A percentile compares a stretch with the other conserved stretches of the same genome.
phyloP scores from a whole-genome alignment of 192 early-diverging fungal genomes.

The Umbelopsis vinacea region DNA sequence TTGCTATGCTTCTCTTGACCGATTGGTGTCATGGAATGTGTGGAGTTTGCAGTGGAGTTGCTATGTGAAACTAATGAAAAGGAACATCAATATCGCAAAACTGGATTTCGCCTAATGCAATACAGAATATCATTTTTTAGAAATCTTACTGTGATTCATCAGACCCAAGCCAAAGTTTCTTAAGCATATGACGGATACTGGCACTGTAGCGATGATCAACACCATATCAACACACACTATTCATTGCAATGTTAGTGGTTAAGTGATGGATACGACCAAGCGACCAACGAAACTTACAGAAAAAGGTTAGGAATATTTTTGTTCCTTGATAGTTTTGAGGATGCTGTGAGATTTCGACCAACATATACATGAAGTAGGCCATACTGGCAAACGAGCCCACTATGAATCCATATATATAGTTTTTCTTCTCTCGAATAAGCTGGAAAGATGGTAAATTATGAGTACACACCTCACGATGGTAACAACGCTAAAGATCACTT shows the following conservation, averaged over 20 bases:
- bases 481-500: conserved; percentile 32
- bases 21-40: conserved; percentile 36
- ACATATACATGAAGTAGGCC: conserved; percentile 69
- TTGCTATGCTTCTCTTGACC: conserved; percentile 36
- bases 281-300: conserved; percentile 51
- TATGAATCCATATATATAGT: conserved; percentile 64
- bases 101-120: too few species aligned
- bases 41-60: conserved; percentile 30
- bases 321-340: conserved; percentile 49
- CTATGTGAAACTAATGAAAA: conserved; percentile 37
- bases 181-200: conserved; percentile 59
- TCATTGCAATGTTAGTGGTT: background rate
- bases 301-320: conserved; percentile 56
- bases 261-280: background rate
- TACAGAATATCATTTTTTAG: too few species aligned
- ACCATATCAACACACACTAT: conserved; percentile 53
- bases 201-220: conserved; percentile 54
- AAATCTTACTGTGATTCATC: conserved; percentile 65
- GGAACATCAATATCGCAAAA: background rate
- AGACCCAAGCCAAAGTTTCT: conserved; percentile 75
- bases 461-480: too few species aligned
- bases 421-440: conserved; percentile 55
- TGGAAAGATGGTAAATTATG: conserved; percentile 26
- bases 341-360: conserved; percentile 62
- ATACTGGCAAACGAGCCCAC: conserved; percentile 62